phyloP scores from a whole-genome alignment of 129 eudicot genomes.

The Flaveria brownii region DNA sequence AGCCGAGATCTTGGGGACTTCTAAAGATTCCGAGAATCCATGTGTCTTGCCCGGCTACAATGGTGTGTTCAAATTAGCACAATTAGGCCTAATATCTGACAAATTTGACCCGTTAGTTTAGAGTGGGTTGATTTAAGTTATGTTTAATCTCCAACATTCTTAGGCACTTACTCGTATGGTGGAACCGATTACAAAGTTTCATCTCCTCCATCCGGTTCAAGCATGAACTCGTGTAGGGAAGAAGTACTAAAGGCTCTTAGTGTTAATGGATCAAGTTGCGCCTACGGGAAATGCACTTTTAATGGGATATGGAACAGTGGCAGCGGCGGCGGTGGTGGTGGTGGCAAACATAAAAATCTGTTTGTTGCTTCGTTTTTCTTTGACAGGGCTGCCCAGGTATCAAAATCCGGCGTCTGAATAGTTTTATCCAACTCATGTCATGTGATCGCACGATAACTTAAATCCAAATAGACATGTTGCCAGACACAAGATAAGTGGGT shows the following conservation, averaged over 20 bases:
- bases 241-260: slow-evolving; percentile 53
- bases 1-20: slow-evolving; percentile 64
- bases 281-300: slow-evolving; percentile 72
- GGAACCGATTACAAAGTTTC: slow-evolving; percentile 42
- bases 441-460: too few species aligned
- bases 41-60: too few species aligned
- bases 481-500: neutral
- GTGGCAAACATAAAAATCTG: slow-evolving; percentile 66
- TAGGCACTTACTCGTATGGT: slow-evolving; percentile 64
- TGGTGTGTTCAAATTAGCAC: too few species aligned
- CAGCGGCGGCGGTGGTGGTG: slow-evolving; percentile 63
- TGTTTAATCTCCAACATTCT: neutral
- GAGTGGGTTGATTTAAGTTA: too few species aligned
- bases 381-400: slow-evolving; percentile 82
- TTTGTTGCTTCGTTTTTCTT: slow-evolving; percentile 80
- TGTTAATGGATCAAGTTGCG: slow-evolving; percentile 60
- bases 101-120: too few species aligned
- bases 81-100: too few species aligned
- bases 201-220: slow-evolving; percentile 53
- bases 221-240: slow-evolving; percentile 49
- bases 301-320: slow-evolving; percentile 63
- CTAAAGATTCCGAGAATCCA: too few species aligned
- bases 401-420: neutral
- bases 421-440: neutral
- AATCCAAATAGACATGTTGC: neutral